A percentile compares a stretch with the other conserved stretches of the same genome.
Evolutionary conservation across 2,329 filamentous ascomycete species (phyloP).

Genomic region (Gaeumannomyces sp.): DNA sequence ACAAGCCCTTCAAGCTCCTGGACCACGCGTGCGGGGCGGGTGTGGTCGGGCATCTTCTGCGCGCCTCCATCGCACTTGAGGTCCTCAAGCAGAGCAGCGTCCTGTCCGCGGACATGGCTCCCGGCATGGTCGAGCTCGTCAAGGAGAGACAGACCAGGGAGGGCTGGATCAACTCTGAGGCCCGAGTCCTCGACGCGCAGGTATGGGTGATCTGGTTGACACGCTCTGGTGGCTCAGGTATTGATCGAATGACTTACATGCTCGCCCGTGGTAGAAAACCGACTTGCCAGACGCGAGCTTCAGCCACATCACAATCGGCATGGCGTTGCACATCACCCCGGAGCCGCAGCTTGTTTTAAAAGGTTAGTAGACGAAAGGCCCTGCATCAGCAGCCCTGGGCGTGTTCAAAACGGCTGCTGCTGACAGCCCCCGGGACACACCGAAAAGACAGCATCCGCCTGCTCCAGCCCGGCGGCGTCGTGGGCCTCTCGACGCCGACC

Average conservation of each 20-base stretch:
- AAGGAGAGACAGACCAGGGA: constrained; percentile 32
- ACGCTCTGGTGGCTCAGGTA: constrained; percentile 3
- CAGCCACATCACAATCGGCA: constrained; percentile 21
- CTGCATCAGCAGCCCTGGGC: no score
- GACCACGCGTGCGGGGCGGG: constrained; percentile 50
- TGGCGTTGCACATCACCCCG: constrained; percentile 22
- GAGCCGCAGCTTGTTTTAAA: constrained; percentile 21
- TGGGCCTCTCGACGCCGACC: constrained; percentile 45
- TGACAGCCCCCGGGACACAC: neutral
- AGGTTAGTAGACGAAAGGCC: constrained; percentile 13
- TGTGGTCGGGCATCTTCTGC: constrained; percentile 39
- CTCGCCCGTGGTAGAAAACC: constrained; percentile 15
- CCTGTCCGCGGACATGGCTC: constrained; percentile 42
- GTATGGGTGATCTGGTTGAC: constrained; percentile 23
- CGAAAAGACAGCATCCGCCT: constrained; percentile 49
- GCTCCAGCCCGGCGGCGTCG: constrained; percentile 50
- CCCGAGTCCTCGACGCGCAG: constrained; percentile 39
- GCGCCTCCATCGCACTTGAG: constrained; percentile 30
- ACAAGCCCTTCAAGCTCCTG: constrained; percentile 33
- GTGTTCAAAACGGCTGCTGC: no score
- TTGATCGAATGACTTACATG: neutral
- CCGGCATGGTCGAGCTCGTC: constrained; percentile 34
- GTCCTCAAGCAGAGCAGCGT: constrained; percentile 38
- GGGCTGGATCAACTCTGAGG: constrained; percentile 40
- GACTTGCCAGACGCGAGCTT: constrained; percentile 18